These are phyloP conservation scores for Phytophthora hybrid DNA, from an alignment of 352 stramenopile genomes.

Conservation along the genomic window DNA sequence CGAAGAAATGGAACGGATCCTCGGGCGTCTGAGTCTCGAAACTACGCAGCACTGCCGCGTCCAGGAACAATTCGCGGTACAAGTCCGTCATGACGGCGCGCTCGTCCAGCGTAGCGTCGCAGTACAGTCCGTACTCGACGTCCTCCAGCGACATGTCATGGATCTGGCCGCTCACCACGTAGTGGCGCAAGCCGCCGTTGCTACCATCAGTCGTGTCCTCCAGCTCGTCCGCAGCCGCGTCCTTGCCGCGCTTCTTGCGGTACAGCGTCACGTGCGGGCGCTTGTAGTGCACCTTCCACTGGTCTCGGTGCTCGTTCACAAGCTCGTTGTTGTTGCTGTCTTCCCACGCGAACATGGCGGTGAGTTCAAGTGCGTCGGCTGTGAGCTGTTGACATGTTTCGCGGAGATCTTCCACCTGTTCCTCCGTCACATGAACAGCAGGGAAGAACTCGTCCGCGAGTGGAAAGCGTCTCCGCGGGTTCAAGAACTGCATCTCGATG, in stretches of 20 bases:
- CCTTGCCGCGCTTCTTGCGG: conserved; percentile 49
- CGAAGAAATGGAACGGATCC: conserved; percentile 61
- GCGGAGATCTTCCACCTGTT: conserved; percentile 57
- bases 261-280: conserved; percentile 64
- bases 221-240: conserved; percentile 16
- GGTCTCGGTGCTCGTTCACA: conserved; percentile 36
- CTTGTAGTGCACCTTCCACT: conserved; percentile 66
- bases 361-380: conserved; percentile 54
- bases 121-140: conserved; percentile 63
- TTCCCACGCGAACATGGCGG: conserved; percentile 64
- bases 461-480: conserved; percentile 68
- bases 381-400: conserved; percentile 59
- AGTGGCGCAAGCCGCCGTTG: conserved; percentile 47
- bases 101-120: conserved; percentile 53
- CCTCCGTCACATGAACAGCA: conserved; percentile 44
- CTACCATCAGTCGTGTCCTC: conserved; percentile 23
- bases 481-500: conserved; percentile 68
- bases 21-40: conserved; percentile 47
- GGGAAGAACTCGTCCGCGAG: conserved; percentile 64
- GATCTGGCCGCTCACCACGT: conserved; percentile 55
- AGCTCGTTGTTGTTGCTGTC: conserved; percentile 56
- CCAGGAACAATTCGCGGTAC: conserved; percentile 52
- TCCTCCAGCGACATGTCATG: conserved; percentile 58
- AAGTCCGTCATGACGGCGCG: conserved; percentile 58
- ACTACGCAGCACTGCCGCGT: conserved; percentile 50